These are phyloP conservation scores for Hemileccinum hortonii DNA, from an alignment of 1,284 basidiomycete genomes.

Conservation along the genomic window DNA sequence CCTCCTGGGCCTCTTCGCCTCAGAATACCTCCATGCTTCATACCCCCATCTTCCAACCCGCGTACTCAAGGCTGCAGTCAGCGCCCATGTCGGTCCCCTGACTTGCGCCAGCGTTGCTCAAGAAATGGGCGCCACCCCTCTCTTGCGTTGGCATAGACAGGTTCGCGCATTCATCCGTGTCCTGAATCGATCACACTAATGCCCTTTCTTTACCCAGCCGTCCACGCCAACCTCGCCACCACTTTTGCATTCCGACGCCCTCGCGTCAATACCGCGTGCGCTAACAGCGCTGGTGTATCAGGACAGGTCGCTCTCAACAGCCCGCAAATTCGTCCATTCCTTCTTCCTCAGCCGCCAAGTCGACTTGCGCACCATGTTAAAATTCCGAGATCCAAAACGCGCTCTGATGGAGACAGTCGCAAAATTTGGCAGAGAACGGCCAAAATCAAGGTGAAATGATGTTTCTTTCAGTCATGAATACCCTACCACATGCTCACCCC, in stretches of 20 bases:
- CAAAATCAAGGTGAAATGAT: constrained; percentile 64
- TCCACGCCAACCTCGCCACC: constrained; percentile 47
- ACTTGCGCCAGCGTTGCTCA: constrained; percentile 82
- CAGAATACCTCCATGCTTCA: constrained; percentile 79
- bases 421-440: constrained; percentile 73
- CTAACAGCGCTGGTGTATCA: constrained; percentile 77
- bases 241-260: constrained; percentile 66
- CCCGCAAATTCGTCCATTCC: constrained; percentile 81
- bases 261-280: constrained; percentile 73
- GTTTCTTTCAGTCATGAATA: not conserved
- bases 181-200: constrained; percentile 7
- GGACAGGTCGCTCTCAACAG: constrained; percentile 74
- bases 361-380: constrained; percentile 82
- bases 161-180: constrained; percentile 38
- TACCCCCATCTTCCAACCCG: constrained; percentile 92
- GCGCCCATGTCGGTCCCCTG: constrained; percentile 84
- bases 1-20: constrained; percentile 86
- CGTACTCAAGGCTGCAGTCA: constrained; percentile 87
- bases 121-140: constrained; percentile 72
- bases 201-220: constrained; percentile 38
- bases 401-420: constrained; percentile 75
- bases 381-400: constrained; percentile 84
- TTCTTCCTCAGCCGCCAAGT: constrained; percentile 84
- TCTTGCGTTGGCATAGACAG: constrained; percentile 70
- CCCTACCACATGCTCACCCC: not conserved